Evolutionary conservation across 176 grass and related monocot species (phyloP).

Genomic region (Thinopyrum elongatum): DNA sequence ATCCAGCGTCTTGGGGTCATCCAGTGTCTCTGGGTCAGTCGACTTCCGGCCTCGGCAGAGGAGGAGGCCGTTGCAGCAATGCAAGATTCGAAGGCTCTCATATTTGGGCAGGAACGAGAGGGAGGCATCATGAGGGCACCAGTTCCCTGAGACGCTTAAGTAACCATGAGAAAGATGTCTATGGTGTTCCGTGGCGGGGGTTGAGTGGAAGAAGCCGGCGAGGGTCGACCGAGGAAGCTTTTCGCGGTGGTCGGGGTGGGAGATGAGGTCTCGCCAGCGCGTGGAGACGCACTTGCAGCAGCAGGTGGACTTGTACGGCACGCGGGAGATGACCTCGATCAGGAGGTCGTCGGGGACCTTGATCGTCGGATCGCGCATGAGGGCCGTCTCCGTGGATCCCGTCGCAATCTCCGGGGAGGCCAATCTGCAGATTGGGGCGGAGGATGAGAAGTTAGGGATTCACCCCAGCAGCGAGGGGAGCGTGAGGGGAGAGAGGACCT

Average conservation of each 20-base stretch:
- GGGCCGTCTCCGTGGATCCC: neutral
- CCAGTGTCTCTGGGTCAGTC: too few species aligned
- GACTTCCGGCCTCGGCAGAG: neutral
- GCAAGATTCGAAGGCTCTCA: neutral
- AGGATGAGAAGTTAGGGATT: neutral
- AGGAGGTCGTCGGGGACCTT: neutral
- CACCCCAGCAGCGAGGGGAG: too few species aligned
- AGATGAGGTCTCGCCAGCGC: neutral
- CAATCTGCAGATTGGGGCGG: neutral
- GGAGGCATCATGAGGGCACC: neutral
- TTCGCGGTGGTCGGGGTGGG: neutral
- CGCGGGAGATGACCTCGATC: neutral
- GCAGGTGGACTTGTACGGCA: neutral
- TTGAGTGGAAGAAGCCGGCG: neutral
- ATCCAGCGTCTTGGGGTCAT: neutral
- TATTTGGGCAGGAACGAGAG: neutral
- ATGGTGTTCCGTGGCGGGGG: neutral
- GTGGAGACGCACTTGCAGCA: neutral
- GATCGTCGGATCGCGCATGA: neutral
- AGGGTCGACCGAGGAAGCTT: neutral
- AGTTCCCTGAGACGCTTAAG: neutral
- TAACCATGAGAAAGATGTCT: neutral
- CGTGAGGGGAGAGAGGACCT: too few species aligned
- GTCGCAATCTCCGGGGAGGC: neutral
- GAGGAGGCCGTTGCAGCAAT: neutral